Evolutionary conservation across 768 basidiomycete genomes (phyloP), one percentile per base, ranked within the genome.

Genomic region (Chalciporus piperatus): DNA sequence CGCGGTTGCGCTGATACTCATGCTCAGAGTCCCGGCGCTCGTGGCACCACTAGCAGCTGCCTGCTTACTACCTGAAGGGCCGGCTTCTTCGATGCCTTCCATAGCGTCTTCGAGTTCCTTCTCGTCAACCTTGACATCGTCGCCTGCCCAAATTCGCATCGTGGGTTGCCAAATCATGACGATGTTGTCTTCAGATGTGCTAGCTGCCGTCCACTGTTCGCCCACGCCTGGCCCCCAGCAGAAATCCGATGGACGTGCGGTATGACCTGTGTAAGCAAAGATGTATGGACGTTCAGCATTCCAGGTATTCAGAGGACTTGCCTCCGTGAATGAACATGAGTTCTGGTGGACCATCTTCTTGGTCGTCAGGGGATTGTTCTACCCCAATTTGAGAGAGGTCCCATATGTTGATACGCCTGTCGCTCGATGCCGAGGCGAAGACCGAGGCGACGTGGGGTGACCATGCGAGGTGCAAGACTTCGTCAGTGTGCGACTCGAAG

Each of bases 161-260:
- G 89, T 92, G 14, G 96, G 95, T 65, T 94, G 91, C 97, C 97
- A 99, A 6, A 96, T 83, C 91, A 96, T 95, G 39, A 92, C 80
- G 20, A 98, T 84, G 58, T 99, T 99, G 68, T 99, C 96, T 67
- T 98, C 96, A 0, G 95, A 96, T n/a, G 89, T 82, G 56, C 83
- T 93, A 6, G 85, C 77, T 1, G 87, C 77, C 7, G 88, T 92
- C 92, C 92, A 96, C 56, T 84, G 84, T 63, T 95, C 92, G 17
- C 74, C 74, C 58, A 79, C 74, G 13, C 83, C 86, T 3, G 91
- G 89, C n/a, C 89, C 92, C 97, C 97, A 98, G 63, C 87, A 89
- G 68, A 98, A 86, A 70, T 99, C 97, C 1, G 91, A 89, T 2
- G 93, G 93, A 30, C 91, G 83, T 25, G 92, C 81, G 3, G 91